Evolutionary conservation across 2,329 filamentous ascomycete genomes (phyloP), one percentile per base, ranked within the genome.

Genomic region (Plenodomus lindquistii): DNA sequence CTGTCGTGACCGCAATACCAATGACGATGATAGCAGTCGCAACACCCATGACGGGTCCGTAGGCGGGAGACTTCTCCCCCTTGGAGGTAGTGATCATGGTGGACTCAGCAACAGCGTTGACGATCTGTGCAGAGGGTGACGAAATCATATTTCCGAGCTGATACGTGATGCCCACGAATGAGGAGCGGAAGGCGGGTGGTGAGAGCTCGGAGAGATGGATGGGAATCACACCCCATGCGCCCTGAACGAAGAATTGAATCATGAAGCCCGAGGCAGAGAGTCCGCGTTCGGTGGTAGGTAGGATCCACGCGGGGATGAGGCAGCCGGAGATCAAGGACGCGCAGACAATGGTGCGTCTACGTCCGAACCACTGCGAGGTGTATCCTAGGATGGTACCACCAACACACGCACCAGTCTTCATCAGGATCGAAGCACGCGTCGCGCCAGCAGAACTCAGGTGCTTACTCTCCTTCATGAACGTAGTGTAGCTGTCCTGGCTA

Each of bases 401-500:
- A 1, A 90, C 82, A 59, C 86, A 88, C 37, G 88, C 87, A 20
- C 89, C 88, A 1, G 81, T 84, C 74, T 91, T 91, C 85, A 90
- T 91, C 49, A 92, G 72, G 58, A 92, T 91, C n/a, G 83, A 87
- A 15, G 87, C 87, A n/a, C 87, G 83, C 7, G 81, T 87, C 4
- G 88, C 86, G 1, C 78, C 79, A 1, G 75, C 65, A 61, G 89
- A 86, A 45, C 78, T 63, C 49, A 92, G 78, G 54, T 85, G 83
- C 72, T 92, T 91, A 60, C 89, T 81, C 4, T 80, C 80, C 34
- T 86, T 77, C 85, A 92, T 87, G 67, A 91, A 91, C 2, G 88
- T 91, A 0, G 88, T 91, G 75, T 91, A 92, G 40, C 82, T 87
- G 74, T 93, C 89, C 69, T 93, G 88, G 19, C 84, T 87, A 1